Evolutionary conservation across 257 asterid species (phyloP), one percentile per base, ranked within the genome.

Genomic region (Salvia hispanica): DNA sequence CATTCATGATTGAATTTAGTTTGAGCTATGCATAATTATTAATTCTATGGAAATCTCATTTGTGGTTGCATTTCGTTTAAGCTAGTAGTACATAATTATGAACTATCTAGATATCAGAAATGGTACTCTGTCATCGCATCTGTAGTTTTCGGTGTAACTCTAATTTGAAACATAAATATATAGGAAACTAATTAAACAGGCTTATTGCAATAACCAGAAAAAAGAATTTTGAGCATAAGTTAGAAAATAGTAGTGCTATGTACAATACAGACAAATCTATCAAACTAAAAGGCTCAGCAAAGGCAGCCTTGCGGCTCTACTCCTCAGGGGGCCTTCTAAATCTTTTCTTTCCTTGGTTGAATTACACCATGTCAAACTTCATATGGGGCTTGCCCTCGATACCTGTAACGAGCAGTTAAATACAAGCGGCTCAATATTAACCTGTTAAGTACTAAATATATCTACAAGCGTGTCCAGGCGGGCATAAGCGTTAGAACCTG

Each of bases 321-420:
- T 31, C 65, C 68, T n/a, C 57, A 1, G 40, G 5, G 33, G 4
- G 16, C 70, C 65, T 44, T 67, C 37, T 25, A 36, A 21, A n/a
- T 0, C 36, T 54, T 54, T 28, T 11, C 25, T 10, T 4, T 21
- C 34, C 25, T 45, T 37, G 48, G 34, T 57, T 13, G 39, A 18
- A 15, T 11, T 69, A 57, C 72, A 31, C 13, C 25, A 11, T 43
- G 96, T 77, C n/a, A n/a, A n/a, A n/a, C n/a, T n/a, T n/a, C n/a
- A n/a, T n/a, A n/a, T n/a, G n/a, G n/a, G n/a, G n/a, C 97, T 91
- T 62, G 92, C 92, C 82, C 91, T 88, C 47, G 95, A 88, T 64
- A 78, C 91, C 96, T 86, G 13, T 18, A 25, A 6, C 33, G 14
- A 11, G 34, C 37, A 25, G 39, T 25, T 11, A 11, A 54, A 54